These are phyloP conservation scores for Nepenthes mirabilis DNA, from an alignment of 148 eudicot genomes.

Conservation along the genomic window DNA sequence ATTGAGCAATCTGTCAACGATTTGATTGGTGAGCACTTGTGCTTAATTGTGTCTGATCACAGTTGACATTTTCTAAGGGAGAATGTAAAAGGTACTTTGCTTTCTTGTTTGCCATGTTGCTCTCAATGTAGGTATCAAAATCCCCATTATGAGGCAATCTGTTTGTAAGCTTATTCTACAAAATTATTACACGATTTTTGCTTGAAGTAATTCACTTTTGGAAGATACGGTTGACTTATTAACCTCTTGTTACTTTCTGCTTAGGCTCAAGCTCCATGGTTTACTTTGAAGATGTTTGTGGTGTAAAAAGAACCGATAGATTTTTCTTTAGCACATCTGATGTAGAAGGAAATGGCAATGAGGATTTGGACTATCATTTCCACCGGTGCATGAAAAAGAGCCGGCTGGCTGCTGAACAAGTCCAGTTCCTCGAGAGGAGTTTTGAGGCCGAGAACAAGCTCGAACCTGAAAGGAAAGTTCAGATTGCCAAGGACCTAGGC, in stretches of 20 bases:
- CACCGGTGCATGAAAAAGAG: constrained; percentile 74
- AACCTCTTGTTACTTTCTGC: not conserved
- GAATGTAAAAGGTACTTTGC: constrained; percentile 2
- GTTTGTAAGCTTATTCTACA: not conserved
- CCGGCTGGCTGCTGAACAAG: constrained; percentile 59
- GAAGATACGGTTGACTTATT: no score
- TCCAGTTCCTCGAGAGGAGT: constrained; percentile 65
- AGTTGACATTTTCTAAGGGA: not conserved
- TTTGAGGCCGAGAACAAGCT: constrained; percentile 80
- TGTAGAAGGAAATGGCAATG: constrained; percentile 39
- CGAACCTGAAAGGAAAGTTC: constrained; percentile 72
- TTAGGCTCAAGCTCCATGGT: constrained; percentile 67
- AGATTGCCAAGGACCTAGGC: constrained; percentile 80
- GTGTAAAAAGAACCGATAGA: constrained; percentile 32
- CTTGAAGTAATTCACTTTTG: not conserved
- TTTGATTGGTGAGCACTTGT: constrained; percentile 3
- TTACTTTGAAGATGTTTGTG: constrained; percentile 46
- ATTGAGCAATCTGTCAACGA: constrained; percentile 6
- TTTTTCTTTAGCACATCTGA: constrained; percentile 43
- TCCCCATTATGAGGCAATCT: not conserved
- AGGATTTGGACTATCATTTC: constrained; percentile 19
- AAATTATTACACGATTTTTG: not conserved
- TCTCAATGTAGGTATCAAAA: constrained; percentile 6
- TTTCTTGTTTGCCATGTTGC: constrained; percentile 9
- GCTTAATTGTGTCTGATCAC: not conserved